Evolutionary conservation across 257 asterid species (phyloP), one percentile per base, ranked within the genome.

Genomic region (Pogostemon cablin): DNA sequence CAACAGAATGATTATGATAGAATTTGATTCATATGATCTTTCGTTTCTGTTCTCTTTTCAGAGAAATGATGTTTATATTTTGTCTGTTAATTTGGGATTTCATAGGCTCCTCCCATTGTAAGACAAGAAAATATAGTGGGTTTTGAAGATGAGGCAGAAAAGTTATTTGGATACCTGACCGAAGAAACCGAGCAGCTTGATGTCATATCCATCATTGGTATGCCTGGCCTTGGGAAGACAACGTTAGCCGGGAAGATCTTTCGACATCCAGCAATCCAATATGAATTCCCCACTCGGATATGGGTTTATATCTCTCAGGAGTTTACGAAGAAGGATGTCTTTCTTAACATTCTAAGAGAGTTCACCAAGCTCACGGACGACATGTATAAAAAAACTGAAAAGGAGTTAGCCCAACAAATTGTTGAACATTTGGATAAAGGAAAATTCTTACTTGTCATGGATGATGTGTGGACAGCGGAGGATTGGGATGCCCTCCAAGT

Each of bases 161-260:
- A 6, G 47, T n/a, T 85, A 46, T 67, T 65, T 15, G 76, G 72
- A 7, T 77, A 72, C 54, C 83, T 85, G 50, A 77, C 5, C 0
- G 78, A 73, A 20, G 84, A 81, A 56, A 65, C 80, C 0, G 6
- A 10, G 2, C 20, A 67, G 3, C 69, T 83, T 11, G 84, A 72
- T 32, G 81, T 75, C 47, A 73, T 83, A 69, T 74, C 88, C 41
- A 74, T 85, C 40, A 67, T 81, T 34, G 90, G 90, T 5, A 85
- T 83, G 86, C 85, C 85, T 4, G 89, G 89, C 39, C 80, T 84
- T 0, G 86, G 89, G 47, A 84, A 84, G 79, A 84, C 86, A 3
- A 81, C 85, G 1, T 62, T 86, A 20, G 86, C 88, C 0, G 72
- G 80, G 8, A 81, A 69, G 68, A 66, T 83, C 9, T 86, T 40